Conservation (phyloP, 352 stramenopile genomes). For the Aphanomyces astaci region DNA sequence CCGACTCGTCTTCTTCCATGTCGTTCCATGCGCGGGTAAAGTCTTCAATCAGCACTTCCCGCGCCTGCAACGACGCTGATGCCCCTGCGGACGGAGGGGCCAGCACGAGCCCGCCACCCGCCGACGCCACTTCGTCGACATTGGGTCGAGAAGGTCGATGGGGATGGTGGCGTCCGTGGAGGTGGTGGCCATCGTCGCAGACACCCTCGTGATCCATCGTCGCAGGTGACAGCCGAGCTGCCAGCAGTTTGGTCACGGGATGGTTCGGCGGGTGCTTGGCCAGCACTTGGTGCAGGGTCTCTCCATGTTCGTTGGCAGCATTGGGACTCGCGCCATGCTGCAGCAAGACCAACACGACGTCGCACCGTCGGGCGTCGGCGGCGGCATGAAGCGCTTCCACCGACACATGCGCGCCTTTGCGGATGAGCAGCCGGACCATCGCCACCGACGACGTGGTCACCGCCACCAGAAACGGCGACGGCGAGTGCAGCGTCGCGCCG, state of each 20-base stretch:
- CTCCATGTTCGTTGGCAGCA: background rate
- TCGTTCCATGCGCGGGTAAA: slow-evolving; percentile 26
- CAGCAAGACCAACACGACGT: slow-evolving; percentile 64
- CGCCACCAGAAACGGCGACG: slow-evolving; percentile 55
- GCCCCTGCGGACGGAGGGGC: no score
- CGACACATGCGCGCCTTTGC: slow-evolving; percentile 56
- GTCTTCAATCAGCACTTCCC: background rate
- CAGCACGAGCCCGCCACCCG: no score
- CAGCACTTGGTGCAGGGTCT: background rate
- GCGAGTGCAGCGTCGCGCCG: slow-evolving; percentile 57
- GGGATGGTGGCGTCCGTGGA: background rate
- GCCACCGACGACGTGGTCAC: slow-evolving; percentile 47
- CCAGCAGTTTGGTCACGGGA: slow-evolving; percentile 3
- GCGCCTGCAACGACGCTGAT: background rate
- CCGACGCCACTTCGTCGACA: no score
- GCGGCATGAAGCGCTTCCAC: slow-evolving; percentile 66
- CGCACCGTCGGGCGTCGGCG: slow-evolving; percentile 48
- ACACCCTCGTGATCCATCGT: background rate
- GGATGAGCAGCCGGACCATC: slow-evolving; percentile 75
- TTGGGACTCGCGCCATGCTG: slow-evolving; percentile 52
- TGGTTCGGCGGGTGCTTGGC: background rate
- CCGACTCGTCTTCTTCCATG: slow-evolving; percentile 34
- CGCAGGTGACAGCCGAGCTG: no score
- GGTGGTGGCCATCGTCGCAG: background rate
- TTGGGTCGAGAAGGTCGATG: background rate